A percentile compares a stretch with the other conserved stretches of the same genome.
Conservation (phyloP, 371 early-diverging fungal genomes). For the Mucor racemosus region DNA sequence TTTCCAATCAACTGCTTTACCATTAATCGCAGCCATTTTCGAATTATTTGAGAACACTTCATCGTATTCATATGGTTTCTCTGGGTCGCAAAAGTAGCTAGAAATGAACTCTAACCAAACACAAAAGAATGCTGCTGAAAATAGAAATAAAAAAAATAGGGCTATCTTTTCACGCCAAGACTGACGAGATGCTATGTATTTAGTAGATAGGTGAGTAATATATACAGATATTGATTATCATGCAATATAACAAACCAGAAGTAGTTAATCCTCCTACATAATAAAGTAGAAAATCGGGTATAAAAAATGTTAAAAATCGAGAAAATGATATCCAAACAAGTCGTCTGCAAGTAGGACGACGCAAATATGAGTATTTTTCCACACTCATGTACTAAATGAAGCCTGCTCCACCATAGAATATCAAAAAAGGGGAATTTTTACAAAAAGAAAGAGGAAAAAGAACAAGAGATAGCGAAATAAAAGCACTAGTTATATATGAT, state of each 20-base stretch:
- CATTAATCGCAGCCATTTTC: constrained; percentile 41
- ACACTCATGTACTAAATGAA: constrained; percentile 28
- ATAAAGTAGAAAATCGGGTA: constrained; percentile 32
- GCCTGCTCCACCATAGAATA: constrained; percentile 26
- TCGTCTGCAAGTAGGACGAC: constrained; percentile 31
- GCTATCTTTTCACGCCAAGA: constrained; percentile 60
- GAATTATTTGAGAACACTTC: constrained; percentile 38
- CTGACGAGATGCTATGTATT: constrained; percentile 37
- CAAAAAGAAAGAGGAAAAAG: constrained; percentile 9
- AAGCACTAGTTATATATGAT: background rate
- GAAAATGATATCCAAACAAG: constrained; percentile 36
- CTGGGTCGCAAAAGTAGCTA: constrained; percentile 47
- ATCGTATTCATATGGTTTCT: constrained; percentile 31
- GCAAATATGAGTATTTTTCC: constrained; percentile 27
- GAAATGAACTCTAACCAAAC: constrained; percentile 53
- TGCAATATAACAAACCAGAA: constrained; percentile 26
- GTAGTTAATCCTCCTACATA: constrained; percentile 40
- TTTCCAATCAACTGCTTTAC: constrained; percentile 47
- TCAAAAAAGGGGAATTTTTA: constrained; percentile 9
- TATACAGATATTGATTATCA: background rate
- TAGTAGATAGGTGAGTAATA: background rate
- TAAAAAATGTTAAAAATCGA: constrained; percentile 32
- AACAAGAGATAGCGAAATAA: constrained; percentile 6
- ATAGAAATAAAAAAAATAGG: constrained; percentile 32
- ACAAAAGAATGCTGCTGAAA: constrained; percentile 36